Conservation (phyloP, 345 rosid genomes). For the Pseudoturritis turrita region DNA sequence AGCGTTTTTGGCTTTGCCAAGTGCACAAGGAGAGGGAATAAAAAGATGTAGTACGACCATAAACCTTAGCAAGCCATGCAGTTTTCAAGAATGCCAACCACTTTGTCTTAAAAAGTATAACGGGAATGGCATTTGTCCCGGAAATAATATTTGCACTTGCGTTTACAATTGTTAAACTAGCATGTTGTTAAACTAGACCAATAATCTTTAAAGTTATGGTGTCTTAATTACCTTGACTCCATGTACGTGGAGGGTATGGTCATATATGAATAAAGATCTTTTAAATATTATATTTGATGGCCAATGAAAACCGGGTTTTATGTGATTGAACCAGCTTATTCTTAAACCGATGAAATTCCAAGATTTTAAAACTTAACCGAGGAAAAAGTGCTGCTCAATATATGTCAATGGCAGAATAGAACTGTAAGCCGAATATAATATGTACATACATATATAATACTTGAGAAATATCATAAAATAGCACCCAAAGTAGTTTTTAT, state of each 20-base stretch:
- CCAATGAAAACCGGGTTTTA: background rate
- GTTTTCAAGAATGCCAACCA: background rate
- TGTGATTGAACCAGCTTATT: background rate
- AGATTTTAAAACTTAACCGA: background rate
- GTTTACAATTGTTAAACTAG: background rate
- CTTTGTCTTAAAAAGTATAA: background rate
- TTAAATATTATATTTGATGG: background rate
- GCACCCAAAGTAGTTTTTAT: too few species aligned
- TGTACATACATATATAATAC: too few species aligned
- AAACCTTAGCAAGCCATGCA: background rate
- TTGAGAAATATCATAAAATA: too few species aligned
- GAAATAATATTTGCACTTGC: background rate
- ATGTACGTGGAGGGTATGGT: background rate
- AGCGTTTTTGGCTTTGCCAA: background rate
- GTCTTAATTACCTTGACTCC: background rate
- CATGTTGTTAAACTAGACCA: background rate
- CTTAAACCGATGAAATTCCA: background rate
- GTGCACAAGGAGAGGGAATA: background rate
- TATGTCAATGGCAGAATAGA: too few species aligned
- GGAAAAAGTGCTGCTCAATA: background rate
- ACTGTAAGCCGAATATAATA: too few species aligned
- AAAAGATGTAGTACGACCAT: background rate
- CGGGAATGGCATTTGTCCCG: background rate
- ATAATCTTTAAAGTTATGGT: background rate
- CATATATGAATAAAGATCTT: background rate